A percentile compares a stretch with the other conserved stretches of the same genome.
phyloP scores from a whole-genome alignment of 192 early-diverging fungal genomes.

The Lobosporangium transversale region DNA sequence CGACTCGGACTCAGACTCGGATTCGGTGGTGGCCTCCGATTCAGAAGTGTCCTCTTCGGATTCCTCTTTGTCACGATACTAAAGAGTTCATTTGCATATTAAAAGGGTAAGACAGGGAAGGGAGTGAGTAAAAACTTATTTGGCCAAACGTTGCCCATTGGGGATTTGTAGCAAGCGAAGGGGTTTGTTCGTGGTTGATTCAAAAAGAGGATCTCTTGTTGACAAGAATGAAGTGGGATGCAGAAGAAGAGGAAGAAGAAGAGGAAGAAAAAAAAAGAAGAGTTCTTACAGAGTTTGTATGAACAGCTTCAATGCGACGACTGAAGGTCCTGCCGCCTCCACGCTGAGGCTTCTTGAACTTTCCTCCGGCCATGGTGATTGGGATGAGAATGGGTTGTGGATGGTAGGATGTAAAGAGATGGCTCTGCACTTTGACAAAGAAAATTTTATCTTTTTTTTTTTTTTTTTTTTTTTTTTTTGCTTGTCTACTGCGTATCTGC shows the following conservation, averaged over 20 bases:
- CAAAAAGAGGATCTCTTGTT: too few species aligned
- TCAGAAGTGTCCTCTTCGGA: constrained; percentile 41
- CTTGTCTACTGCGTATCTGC: neutral
- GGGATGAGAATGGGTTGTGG: neutral
- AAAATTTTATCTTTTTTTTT: too few species aligned
- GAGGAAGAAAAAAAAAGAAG: neutral
- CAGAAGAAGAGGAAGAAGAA: neutral
- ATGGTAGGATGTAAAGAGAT: neutral
- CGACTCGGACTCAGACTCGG: constrained; percentile 36
- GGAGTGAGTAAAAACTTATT: neutral
- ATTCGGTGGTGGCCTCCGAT: constrained; percentile 28
- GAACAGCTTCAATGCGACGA: constrained; percentile 53
- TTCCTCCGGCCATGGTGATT: constrained; percentile 48
- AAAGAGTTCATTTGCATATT: too few species aligned
- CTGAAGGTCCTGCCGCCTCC: constrained; percentile 52
- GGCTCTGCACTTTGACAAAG: neutral
- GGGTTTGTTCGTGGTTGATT: too few species aligned
- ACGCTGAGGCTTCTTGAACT: constrained; percentile 54
- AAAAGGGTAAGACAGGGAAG: neutral
- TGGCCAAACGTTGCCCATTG: neutral
- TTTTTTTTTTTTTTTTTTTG: too few species aligned
- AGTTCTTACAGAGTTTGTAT: constrained; percentile 35
- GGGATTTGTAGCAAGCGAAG: too few species aligned
- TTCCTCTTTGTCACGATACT: constrained; percentile 51
- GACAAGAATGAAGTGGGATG: too few species aligned